These are phyloP conservation scores for Yamadazyma spencermartinsiae DNA, from an alignment of 1,139 yeast species.

Conservation along the genomic window DNA sequence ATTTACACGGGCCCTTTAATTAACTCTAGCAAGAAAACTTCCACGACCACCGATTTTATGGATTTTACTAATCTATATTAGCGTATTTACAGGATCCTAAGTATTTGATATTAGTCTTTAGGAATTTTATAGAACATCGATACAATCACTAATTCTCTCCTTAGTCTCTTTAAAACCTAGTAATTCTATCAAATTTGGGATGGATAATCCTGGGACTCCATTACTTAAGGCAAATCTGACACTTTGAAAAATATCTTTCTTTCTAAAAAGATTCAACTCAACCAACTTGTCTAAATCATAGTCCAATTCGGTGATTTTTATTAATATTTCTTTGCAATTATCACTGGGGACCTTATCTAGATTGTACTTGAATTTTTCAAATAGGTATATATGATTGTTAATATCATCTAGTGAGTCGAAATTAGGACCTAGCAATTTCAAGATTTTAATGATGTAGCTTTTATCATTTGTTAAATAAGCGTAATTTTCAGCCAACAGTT, in stretches of 20 bases:
- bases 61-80: constrained; percentile 24
- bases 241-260: constrained; percentile 57
- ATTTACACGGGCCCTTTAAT: constrained; percentile 67
- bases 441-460: constrained; percentile 23
- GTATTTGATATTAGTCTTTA: background rate
- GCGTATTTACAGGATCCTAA: background rate
- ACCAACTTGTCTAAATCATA: constrained; percentile 18
- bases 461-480: constrained; percentile 19
- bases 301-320: constrained; percentile 7
- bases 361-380: constrained; percentile 21
- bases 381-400: constrained; percentile 49
- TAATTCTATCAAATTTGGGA: constrained; percentile 58
- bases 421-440: constrained; percentile 37
- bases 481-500: constrained; percentile 25
- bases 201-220: constrained; percentile 65
- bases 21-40: constrained; percentile 22
- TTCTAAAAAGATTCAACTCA: constrained; percentile 20
- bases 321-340: constrained; percentile 9
- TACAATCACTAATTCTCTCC: constrained; percentile 30
- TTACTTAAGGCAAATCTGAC: constrained; percentile 77
- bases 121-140: constrained; percentile 2
- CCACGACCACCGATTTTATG: constrained; percentile 27
- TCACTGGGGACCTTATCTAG: constrained; percentile 7
- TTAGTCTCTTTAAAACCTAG: constrained; percentile 51
- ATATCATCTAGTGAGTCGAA: constrained; percentile 52